These are phyloP conservation scores for Saksenaea oblongispora DNA, from an alignment of 371 early-diverging fungal species.

Conservation along the genomic window DNA sequence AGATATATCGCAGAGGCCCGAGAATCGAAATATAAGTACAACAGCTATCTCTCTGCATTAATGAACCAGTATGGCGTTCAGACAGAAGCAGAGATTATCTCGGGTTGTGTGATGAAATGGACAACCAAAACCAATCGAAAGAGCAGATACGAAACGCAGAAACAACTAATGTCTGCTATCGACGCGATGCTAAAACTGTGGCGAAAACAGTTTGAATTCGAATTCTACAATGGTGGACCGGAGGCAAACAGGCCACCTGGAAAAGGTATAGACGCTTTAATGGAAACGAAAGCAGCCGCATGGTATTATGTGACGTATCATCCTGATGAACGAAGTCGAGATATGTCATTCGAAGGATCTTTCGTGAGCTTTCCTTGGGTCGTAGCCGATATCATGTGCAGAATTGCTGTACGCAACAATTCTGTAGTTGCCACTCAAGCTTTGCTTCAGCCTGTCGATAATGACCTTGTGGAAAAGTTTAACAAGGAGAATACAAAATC, in stretches of 20 bases:
- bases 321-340: constrained; percentile 24
- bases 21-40: constrained; percentile 43
- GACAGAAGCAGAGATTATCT: constrained; percentile 49
- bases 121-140: constrained; percentile 18
- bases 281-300: constrained; percentile 60
- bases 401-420: constrained; percentile 40
- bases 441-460: constrained; percentile 14
- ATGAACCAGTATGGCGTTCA: constrained; percentile 62
- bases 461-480: constrained; percentile 11
- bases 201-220: constrained; percentile 39
- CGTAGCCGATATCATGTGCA: constrained; percentile 52
- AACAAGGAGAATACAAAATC: neutral
- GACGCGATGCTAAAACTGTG: constrained; percentile 35
- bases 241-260: constrained; percentile 8
- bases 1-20: constrained; percentile 54
- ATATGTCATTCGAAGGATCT: constrained; percentile 18
- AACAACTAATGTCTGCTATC: constrained; percentile 28
- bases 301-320: constrained; percentile 75
- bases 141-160: neutral
- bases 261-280: neutral
- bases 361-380: constrained; percentile 71
- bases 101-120: constrained; percentile 33
- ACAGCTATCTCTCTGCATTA: constrained; percentile 48
- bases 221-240: constrained; percentile 21
- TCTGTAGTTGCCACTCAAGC: neutral